phyloP scores from a whole-genome alignment of 2,329 filamentous ascomycete species.

The Hawksworthiomyces lignivorus region DNA sequence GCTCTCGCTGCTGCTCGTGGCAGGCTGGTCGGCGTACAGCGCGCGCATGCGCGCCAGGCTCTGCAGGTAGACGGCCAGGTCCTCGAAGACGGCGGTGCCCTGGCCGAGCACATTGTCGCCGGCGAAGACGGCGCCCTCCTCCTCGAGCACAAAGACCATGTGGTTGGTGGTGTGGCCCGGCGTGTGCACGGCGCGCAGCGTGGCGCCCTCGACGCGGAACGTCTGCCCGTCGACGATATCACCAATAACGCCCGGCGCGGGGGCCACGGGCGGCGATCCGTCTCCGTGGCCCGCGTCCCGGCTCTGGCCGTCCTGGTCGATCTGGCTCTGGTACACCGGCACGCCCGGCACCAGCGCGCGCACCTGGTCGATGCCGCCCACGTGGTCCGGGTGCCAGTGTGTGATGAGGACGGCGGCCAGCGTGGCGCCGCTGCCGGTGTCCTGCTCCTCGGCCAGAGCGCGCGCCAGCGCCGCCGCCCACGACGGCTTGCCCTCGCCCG shows the following conservation, averaged over 20 bases:
- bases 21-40: constrained; percentile 58
- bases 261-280: constrained; percentile 19
- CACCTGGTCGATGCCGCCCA: constrained; percentile 68
- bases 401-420: constrained; percentile 70
- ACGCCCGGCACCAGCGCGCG: constrained; percentile 50
- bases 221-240: constrained; percentile 38
- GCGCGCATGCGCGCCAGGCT: constrained; percentile 53
- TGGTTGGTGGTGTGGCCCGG: constrained; percentile 68
- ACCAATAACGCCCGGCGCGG: constrained; percentile 3
- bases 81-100: constrained; percentile 66
- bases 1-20: constrained; percentile 27
- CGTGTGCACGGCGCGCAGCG: constrained; percentile 53
- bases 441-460: constrained; percentile 60
- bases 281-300: not conserved
- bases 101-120: constrained; percentile 70
- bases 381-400: constrained; percentile 89
- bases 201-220: constrained; percentile 46
- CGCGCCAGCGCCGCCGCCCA: constrained; percentile 63
- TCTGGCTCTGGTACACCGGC: constrained; percentile 53
- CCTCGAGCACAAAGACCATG: constrained; percentile 52
- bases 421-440: too few species aligned
- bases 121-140: constrained; percentile 64
- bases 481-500: constrained; percentile 68
- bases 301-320: constrained; percentile 17
- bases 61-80: constrained; percentile 52